Evolutionary conservation across 2,329 filamentous ascomycete genomes (phyloP).

Genomic region (Alternaria sp.): DNA sequence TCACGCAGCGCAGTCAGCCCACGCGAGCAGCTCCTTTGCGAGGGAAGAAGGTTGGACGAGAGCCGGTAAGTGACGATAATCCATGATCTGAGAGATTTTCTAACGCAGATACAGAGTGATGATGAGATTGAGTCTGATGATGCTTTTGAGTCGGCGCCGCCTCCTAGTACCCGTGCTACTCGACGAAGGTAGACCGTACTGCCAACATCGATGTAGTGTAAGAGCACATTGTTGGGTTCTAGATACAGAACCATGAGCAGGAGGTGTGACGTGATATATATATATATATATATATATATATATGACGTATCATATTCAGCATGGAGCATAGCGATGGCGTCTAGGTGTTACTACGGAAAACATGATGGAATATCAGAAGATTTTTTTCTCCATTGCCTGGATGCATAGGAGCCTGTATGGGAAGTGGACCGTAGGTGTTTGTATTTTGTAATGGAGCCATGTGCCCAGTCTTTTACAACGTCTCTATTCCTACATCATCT

Average conservation of each 20-base stretch:
- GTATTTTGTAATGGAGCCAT: background rate
- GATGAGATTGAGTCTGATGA: constrained; percentile 55
- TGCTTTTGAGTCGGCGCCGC: constrained; percentile 51
- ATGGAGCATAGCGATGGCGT: constrained; percentile 38
- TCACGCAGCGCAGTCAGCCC: constrained; percentile 47
- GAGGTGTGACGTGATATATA: background rate
- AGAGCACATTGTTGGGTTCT: too few species aligned
- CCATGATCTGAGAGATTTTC: background rate
- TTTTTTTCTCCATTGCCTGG: background rate
- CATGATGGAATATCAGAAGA: background rate
- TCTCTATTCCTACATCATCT: background rate
- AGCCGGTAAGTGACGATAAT: constrained; percentile 50
- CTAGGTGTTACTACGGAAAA: constrained; percentile 6
- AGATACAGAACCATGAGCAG: background rate
- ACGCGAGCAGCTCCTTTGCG: constrained; percentile 35
- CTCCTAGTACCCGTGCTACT: constrained; percentile 30
- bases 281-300: too few species aligned
- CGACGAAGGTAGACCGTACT: constrained; percentile 34
- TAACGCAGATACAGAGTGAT: constrained; percentile 45
- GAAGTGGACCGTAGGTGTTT: background rate
- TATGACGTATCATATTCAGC: background rate
- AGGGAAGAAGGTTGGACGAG: constrained; percentile 45
- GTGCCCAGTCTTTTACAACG: background rate
- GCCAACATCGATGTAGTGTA: background rate
- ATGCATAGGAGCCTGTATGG: background rate